phyloP scores from a whole-genome alignment of 2,329 filamentous ascomycete species.

The Myriosclerotinia curreyana region DNA sequence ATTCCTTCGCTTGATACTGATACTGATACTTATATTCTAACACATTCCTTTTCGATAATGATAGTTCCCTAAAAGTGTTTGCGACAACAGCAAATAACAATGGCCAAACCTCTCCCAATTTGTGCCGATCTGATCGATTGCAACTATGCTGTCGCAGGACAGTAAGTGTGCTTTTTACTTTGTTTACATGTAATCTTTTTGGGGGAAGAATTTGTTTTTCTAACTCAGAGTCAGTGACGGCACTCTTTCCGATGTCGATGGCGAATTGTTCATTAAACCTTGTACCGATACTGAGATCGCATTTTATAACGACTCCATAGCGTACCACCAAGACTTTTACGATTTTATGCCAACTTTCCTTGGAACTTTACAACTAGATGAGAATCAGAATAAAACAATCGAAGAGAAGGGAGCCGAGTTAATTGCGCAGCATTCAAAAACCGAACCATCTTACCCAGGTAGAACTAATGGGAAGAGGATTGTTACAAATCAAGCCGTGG shows the following conservation, averaged over 20 bases:
- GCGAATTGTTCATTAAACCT: conserved; percentile 89
- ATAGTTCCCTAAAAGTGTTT: conserved; percentile 36
- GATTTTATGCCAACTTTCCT: conserved; percentile 82
- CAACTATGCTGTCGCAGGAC: conserved; percentile 75
- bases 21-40: conserved; percentile 24
- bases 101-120: conserved; percentile 43
- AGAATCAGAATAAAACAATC: conserved; percentile 50
- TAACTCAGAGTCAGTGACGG: conserved; percentile 63
- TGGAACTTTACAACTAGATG: conserved; percentile 71
- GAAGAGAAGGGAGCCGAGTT: conserved; percentile 48
- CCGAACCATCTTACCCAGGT: conserved; percentile 31
- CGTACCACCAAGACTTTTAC: conserved; percentile 68
- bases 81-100: conserved; percentile 30
- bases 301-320: conserved; percentile 74
- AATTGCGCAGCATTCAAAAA: conserved; percentile 33
- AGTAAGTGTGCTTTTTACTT: conserved; percentile 67
- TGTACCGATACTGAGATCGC: conserved; percentile 81
- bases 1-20: background rate
- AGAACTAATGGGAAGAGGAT: conserved; percentile 47
- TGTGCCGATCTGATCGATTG: conserved; percentile 62
- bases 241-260: conserved; percentile 78
- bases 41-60: conserved; percentile 34
- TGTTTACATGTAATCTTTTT: background rate
- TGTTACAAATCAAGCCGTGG: conserved; percentile 73
- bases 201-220: conserved; percentile 26